A percentile compares a stretch with the other conserved stretches of the same genome.
Conservation (phyloP, 352 stramenopile species). For the Globisporangium cystogenes region DNA sequence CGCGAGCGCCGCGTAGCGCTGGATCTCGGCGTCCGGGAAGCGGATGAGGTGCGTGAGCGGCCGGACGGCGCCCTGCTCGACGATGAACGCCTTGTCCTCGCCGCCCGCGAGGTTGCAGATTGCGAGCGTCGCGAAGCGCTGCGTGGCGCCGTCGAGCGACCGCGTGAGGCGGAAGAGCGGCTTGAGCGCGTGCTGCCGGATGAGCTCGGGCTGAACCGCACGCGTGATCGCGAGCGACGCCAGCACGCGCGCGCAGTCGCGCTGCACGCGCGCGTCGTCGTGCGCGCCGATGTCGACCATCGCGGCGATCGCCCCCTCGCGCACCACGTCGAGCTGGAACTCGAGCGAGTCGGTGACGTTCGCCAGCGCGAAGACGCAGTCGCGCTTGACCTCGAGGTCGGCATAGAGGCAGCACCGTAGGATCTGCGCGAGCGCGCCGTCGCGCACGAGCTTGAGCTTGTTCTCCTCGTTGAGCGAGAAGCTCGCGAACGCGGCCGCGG, state of each 20-base stretch:
- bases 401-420: constrained; percentile 87
- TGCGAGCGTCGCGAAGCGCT: constrained; percentile 93
- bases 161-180: constrained; percentile 93
- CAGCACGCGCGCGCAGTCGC: constrained; percentile 89
- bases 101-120: constrained; percentile 90
- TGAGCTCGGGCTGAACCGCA: constrained; percentile 78
- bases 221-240: constrained; percentile 89
- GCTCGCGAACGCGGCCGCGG: constrained; percentile 89
- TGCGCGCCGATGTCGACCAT: constrained; percentile 67
- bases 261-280: constrained; percentile 91
- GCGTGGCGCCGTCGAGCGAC: constrained; percentile 89
- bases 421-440: constrained; percentile 88
- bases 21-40: constrained; percentile 95
- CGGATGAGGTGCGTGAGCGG: constrained; percentile 92
- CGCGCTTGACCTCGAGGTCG: constrained; percentile 90
- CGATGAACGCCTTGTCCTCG: constrained; percentile 86
- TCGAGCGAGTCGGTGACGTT: constrained; percentile 91
- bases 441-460: constrained; percentile 91
- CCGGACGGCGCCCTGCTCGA: constrained; percentile 90
- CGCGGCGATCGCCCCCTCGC: constrained; percentile 77
- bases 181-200: constrained; percentile 75
- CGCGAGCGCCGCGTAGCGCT: constrained; percentile 91
- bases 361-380: constrained; percentile 93
- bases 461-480: constrained; percentile 93
- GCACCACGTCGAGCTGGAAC: constrained; percentile 86